These are phyloP conservation scores for Saccharum spontaneum DNA, from an alignment of 176 grass and related monocot species.

Conservation along the genomic window DNA sequence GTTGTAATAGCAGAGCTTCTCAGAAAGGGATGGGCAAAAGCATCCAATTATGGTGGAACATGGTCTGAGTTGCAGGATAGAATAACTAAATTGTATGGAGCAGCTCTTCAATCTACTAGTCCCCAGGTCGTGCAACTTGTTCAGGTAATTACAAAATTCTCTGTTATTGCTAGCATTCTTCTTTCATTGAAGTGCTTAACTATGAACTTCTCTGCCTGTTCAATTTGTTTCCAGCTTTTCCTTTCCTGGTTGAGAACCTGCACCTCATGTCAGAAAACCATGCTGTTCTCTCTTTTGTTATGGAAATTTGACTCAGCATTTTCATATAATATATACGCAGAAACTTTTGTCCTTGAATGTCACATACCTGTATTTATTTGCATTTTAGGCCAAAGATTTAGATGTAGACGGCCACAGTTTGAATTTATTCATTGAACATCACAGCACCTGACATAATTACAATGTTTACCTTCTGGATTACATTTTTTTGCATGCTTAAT, in stretches of 20 bases:
- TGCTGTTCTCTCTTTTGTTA: neutral
- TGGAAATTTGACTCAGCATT: neutral
- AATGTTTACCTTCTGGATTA: slow-evolving; percentile 19
- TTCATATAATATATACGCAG: neutral
- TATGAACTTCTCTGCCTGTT: neutral
- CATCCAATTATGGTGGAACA: slow-evolving; percentile 48
- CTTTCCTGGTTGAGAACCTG: slow-evolving; percentile 10
- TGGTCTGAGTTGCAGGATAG: slow-evolving; percentile 59
- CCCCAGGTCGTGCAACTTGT: slow-evolving; percentile 63
- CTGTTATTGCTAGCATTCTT: slow-evolving; percentile 19
- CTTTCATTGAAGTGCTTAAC: slow-evolving; percentile 22
- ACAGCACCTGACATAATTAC: slow-evolving; percentile 23
- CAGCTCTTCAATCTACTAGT: slow-evolving; percentile 64
- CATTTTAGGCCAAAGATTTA: neutral
- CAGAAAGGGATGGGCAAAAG: slow-evolving; percentile 53
- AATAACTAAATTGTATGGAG: slow-evolving; percentile 60
- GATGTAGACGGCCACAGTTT: slow-evolving; percentile 14
- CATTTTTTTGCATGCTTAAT: slow-evolving; percentile 25
- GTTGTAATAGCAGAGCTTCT: slow-evolving; percentile 61
- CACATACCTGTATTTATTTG: slow-evolving; percentile 11
- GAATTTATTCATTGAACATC: neutral
- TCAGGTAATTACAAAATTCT: slow-evolving; percentile 50
- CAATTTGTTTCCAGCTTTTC: neutral
- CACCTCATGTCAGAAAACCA: neutral
- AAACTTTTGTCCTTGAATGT: slow-evolving; percentile 2